Evolutionary conservation across 371 early-diverging fungal species (phyloP), one percentile per base, ranked within the genome.

Genomic region (Zychaea mexicana): DNA sequence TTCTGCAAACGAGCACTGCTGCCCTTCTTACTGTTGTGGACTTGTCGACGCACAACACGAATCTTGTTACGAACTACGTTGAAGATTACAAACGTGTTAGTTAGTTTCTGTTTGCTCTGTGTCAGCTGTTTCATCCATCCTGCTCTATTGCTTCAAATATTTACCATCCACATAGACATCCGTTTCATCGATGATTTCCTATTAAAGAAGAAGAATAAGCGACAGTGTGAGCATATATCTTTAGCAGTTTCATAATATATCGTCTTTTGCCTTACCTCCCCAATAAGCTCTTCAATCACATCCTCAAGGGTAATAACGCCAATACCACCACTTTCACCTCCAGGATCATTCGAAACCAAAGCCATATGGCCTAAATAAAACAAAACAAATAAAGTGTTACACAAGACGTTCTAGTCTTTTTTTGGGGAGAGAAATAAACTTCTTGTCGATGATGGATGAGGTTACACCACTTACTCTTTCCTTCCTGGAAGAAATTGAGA

Each of bases 231-330:
- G 31, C 46, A 33, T 2, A 36, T 24, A 28, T 27, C 2, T 19
- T 39, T 49, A 27, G 30, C 22, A 62, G 8, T 42, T 32, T 10
- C 27, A 47, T 24, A 27, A 39, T 27, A 38, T 39, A 19, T 52
- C 22, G 33, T 12, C 22, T 38, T 47, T 54, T 54, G 33, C 60
- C 33, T 74, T 76, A 83, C 85, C 64, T 90, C 90, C 15, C 93
- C 93, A 71, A 98, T 90, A n/a, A 97, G 76, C 77, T 97, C 98
- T 74, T 98, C 98, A 66, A 98, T 94, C 12, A 98, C 94, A 72
- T 98, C 98, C 70, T 98, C 98, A 31, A 97, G 76, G 0, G 98
- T 98, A 49, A 98, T 91, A 9, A 97, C 93, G 8, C 98, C 98
- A n/a, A 97, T 71, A 3, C 90, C 79, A 30, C 76, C 78, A 28